Conservation (phyloP, 2,329 filamentous ascomycete species). For the Penicillium sp. region DNA sequence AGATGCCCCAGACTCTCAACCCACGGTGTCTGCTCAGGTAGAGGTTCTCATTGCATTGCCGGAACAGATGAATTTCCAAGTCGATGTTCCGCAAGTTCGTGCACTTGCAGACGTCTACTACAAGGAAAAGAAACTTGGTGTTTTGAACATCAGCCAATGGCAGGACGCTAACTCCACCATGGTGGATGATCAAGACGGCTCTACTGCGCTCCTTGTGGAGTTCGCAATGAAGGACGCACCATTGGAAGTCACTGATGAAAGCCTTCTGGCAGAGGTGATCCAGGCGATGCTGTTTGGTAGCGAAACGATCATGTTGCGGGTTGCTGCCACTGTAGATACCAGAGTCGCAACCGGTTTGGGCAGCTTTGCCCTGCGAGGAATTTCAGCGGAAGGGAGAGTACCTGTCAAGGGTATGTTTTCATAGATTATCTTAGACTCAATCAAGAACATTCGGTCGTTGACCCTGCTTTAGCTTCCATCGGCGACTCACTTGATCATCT, state of each 20-base stretch:
- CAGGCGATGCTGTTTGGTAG: conserved; percentile 73
- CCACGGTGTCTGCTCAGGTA: conserved; percentile 78
- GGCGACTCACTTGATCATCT: conserved; percentile 51
- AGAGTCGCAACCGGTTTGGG: conserved; percentile 78
- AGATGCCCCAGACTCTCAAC: conserved; percentile 66
- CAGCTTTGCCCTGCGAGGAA: conserved; percentile 71
- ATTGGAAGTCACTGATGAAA: conserved; percentile 73
- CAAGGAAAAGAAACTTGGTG: conserved; percentile 70
- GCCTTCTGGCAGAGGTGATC: conserved; percentile 76
- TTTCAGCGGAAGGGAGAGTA: conserved; percentile 79
- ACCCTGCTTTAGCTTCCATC: conserved; percentile 53
- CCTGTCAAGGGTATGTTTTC: conserved; percentile 84
- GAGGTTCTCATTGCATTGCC: conserved; percentile 75
- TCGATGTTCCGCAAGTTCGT: conserved; percentile 72
- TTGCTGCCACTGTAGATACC: conserved; percentile 78
- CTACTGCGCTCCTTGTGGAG: conserved; percentile 65
- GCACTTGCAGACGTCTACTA: conserved; percentile 80
- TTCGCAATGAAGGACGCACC: conserved; percentile 75
- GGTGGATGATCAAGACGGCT: conserved; percentile 56
- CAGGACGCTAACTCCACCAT: conserved; percentile 77
- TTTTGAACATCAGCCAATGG: conserved; percentile 76
- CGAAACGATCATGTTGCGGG: conserved; percentile 64
- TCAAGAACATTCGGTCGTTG: conserved; percentile 20
- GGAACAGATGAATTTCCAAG: conserved; percentile 77
- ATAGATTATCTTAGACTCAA: conserved; percentile 21